These are phyloP conservation scores for Gonium pectorale DNA, from an alignment of 139 green algal species.

Conservation along the genomic window DNA sequence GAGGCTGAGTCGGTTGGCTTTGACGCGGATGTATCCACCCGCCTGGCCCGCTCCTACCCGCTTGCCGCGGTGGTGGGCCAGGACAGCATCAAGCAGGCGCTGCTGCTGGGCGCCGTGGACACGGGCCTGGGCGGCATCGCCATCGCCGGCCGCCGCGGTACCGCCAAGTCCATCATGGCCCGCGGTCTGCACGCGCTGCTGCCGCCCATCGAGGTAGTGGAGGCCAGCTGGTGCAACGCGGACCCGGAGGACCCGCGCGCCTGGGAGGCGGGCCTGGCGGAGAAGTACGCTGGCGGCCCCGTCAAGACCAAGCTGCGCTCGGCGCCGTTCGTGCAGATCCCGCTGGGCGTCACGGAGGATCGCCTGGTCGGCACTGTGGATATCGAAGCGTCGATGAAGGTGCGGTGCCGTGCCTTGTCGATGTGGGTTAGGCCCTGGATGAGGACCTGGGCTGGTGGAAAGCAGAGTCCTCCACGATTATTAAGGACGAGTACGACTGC, in stretches of 20 bases:
- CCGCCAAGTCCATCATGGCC: conserved; percentile 98
- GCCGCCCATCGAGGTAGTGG: conserved; percentile 97
- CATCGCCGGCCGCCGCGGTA: conserved; percentile 93
- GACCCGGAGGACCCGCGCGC: conserved; percentile 88
- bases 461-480: too few species aligned
- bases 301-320: conserved; percentile 69
- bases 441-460: too few species aligned
- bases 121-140: conserved; percentile 91
- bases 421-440: too few species aligned
- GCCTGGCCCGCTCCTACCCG: conserved; percentile 77
- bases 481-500: too few species aligned
- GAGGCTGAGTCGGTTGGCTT: conserved; percentile 48
- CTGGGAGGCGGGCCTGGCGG: conserved; percentile 90
- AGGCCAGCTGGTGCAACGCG: conserved; percentile 92
- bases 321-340: conserved; percentile 97
- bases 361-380: conserved; percentile 98
- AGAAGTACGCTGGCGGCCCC: conserved; percentile 64
- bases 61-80: conserved; percentile 91
- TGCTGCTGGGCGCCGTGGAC: conserved; percentile 98
- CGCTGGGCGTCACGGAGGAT: conserved; percentile 98
- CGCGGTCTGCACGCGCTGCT: conserved; percentile 95
- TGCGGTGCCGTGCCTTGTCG: too few species aligned
- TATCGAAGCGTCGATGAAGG: conserved; percentile 98
- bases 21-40: conserved; percentile 39
- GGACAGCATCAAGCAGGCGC: conserved; percentile 95